Evolutionary conservation across 371 early-diverging fungal species (phyloP).

Genomic region (Mortierella sp.): DNA sequence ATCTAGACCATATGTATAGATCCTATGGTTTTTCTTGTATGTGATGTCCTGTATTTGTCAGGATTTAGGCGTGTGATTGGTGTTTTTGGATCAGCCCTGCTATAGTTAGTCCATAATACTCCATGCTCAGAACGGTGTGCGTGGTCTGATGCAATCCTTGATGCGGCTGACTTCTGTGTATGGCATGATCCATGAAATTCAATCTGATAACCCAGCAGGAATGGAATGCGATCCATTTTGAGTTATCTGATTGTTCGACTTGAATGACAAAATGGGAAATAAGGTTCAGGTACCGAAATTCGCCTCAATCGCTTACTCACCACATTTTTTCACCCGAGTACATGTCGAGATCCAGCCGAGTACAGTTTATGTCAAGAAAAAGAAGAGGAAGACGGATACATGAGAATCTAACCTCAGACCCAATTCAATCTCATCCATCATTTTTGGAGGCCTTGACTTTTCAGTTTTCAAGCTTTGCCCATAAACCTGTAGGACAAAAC

Average conservation of each 20-base stretch:
- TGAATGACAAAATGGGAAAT: not conserved
- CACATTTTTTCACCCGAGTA: not conserved
- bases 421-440: not conserved
- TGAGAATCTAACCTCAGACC: not conserved
- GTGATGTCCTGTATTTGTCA: not conserved
- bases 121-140: not conserved
- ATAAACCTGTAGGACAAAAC: not conserved
- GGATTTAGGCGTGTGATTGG: not conserved
- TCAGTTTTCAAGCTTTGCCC: not conserved
- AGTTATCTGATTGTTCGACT: conserved; percentile 10
- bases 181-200: not conserved
- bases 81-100: not conserved
- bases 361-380: too few species aligned
- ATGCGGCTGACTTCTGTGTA: not conserved
- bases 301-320: not conserved
- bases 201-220: not conserved
- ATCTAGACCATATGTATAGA: not conserved
- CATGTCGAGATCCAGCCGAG: too few species aligned
- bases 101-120: not conserved
- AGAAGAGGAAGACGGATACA: not conserved
- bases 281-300: conserved; percentile 6
- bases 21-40: not conserved
- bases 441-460: not conserved
- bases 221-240: not conserved
- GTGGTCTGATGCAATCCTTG: not conserved